Percentiles rank a stretch among this genome's conserved stretches.
Conservation (phyloP, 805 yeast genomes). For the Candida oleophila region DNA sequence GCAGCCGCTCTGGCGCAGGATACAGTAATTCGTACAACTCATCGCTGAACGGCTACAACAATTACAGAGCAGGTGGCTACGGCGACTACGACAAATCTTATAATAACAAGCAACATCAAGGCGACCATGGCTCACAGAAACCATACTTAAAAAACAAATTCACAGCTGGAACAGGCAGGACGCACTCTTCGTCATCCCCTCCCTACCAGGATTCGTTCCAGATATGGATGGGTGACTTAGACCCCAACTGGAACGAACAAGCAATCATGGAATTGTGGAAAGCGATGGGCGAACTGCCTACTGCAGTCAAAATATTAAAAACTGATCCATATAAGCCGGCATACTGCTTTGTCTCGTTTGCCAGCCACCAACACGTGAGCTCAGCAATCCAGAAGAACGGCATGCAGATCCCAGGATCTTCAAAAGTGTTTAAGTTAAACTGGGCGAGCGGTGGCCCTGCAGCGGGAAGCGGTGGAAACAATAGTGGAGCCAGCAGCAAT, state of each 20-base stretch:
- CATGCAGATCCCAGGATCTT: slow-evolving; percentile 62
- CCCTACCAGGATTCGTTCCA: slow-evolving; percentile 23
- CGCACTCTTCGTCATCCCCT: background rate
- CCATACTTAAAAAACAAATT: background rate
- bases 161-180: background rate
- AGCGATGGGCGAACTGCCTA: slow-evolving; percentile 60
- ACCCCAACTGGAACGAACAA: slow-evolving; percentile 78
- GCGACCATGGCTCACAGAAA: background rate
- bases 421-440: slow-evolving; percentile 64
- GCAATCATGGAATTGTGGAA: slow-evolving; percentile 69
- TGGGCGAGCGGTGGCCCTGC: slow-evolving; percentile 66
- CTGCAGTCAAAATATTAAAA: slow-evolving; percentile 64
- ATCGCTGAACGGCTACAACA: slow-evolving; percentile 4
- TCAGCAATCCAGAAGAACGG: slow-evolving; percentile 71
- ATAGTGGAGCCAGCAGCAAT: slow-evolving; percentile 11
- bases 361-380: slow-evolving; percentile 57
- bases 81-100: background rate
- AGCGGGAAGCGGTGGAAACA: slow-evolving; percentile 7
- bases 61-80: slow-evolving; percentile 5
- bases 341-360: slow-evolving; percentile 81
- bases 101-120: background rate
- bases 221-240: slow-evolving; percentile 90
- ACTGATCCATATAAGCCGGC: slow-evolving; percentile 46
- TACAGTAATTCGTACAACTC: slow-evolving; percentile 3
- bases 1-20: background rate